Percentiles rank a stretch among this genome's conserved stretches.
phyloP scores from a whole-genome alignment of 2,329 filamentous ascomycete species.

The Stemphylium beticola region DNA sequence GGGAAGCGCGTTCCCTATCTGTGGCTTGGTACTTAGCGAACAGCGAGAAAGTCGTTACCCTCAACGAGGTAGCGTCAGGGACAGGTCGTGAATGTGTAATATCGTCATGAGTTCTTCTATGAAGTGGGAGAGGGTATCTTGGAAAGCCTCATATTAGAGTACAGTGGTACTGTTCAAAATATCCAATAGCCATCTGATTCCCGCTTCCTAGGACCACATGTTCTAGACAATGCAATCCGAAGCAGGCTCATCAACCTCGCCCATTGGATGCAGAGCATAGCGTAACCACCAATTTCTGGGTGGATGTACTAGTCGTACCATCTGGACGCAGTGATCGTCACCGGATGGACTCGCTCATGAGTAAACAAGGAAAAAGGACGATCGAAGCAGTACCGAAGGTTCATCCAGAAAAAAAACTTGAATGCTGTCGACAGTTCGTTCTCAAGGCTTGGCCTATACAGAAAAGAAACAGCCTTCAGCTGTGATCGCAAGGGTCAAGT shows the following conservation, averaged over 20 bases:
- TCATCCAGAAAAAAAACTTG: background rate
- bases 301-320: background rate
- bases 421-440: background rate
- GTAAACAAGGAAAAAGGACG: background rate
- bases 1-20: no score
- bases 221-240: background rate
- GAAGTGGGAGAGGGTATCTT: conserved; percentile 13
- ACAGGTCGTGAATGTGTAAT: background rate
- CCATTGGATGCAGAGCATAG: background rate
- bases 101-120: conserved; percentile 17
- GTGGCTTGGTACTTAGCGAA: no score
- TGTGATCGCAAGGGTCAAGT: background rate
- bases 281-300: background rate
- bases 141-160: conserved; percentile 12
- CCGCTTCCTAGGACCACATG: background rate
- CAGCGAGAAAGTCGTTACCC: no score
- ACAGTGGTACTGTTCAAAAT: conserved; percentile 9
- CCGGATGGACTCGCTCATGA: background rate
- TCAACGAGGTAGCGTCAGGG: background rate
- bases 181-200: background rate
- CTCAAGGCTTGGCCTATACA: background rate
- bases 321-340: background rate
- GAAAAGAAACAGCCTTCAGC: background rate
- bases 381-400: background rate
- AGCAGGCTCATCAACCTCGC: background rate